Percentiles rank a stretch among this genome's conserved stretches.
These are phyloP conservation scores for Corymbia calophylla DNA, from an alignment of 441 rosid species.

Conservation along the genomic window DNA sequence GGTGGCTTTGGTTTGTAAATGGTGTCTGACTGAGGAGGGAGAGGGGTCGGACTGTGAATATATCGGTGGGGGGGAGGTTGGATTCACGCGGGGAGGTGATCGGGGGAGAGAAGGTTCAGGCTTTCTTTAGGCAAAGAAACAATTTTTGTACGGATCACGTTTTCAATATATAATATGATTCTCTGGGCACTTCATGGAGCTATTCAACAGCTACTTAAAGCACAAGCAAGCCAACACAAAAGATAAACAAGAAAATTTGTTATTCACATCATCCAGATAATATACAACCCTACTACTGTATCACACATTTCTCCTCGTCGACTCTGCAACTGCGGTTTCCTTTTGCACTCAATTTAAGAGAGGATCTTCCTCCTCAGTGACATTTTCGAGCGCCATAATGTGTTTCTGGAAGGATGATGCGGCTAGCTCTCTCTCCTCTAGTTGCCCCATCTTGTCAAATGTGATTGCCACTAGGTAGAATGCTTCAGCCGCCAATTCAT, in stretches of 20 bases:
- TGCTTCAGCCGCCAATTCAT: constrained; percentile 89
- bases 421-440: constrained; percentile 71
- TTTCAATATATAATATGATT: neutral
- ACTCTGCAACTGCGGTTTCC: neutral
- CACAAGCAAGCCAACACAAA: neutral
- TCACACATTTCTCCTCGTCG: neutral
- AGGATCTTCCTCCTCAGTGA: constrained; percentile 38
- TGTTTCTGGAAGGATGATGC: constrained; percentile 71
- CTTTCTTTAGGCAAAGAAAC: neutral
- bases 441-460: constrained; percentile 50
- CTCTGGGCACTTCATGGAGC: neutral
- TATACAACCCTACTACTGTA: neutral
- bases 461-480: constrained; percentile 69
- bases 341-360: constrained; percentile 4
- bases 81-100: neutral
- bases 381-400: constrained; percentile 62
- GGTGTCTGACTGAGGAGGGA: neutral
- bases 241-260: neutral
- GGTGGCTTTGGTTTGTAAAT: neutral
- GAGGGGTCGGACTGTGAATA: neutral
- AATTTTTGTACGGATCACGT: neutral
- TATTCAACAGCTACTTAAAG: neutral
- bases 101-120: neutral
- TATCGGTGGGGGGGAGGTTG: neutral
- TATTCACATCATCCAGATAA: neutral